Evolutionary conservation across 2,329 filamentous ascomycete species (phyloP).

Genomic region (Sarocladiaceae sp.): DNA sequence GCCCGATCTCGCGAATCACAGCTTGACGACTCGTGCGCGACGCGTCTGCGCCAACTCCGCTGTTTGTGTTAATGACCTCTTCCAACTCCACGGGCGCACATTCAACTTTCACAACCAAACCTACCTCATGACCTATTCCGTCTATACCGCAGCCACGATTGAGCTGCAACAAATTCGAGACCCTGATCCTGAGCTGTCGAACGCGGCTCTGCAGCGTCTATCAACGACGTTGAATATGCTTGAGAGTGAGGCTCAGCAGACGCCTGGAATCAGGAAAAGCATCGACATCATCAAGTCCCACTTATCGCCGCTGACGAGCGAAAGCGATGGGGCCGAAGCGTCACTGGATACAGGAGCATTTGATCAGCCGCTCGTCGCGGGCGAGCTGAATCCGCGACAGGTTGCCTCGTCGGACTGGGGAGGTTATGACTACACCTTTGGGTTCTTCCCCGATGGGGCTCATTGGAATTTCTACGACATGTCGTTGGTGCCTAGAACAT

Average conservation of each 20-base stretch:
- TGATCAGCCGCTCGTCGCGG: too few species aligned
- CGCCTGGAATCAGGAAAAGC: conserved; percentile 13
- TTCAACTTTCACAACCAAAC: conserved; percentile 17
- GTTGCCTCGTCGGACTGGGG: neutral
- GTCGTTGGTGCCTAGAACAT: neutral
- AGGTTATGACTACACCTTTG: neutral
- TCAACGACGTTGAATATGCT: conserved; percentile 10
- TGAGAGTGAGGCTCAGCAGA: conserved; percentile 13
- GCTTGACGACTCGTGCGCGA: neutral
- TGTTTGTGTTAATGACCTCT: conserved; percentile 73
- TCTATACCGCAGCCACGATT: conserved; percentile 16
- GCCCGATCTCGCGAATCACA: neutral
- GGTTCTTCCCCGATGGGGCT: neutral
- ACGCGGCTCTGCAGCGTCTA: neutral
- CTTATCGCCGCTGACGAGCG: neutral
- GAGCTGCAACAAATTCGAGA: conserved; percentile 12
- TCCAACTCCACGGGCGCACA: conserved; percentile 13
- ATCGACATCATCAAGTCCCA: conserved; percentile 11
- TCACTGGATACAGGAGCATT: too few species aligned
- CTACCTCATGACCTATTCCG: conserved; percentile 19
- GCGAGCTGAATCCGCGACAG: neutral
- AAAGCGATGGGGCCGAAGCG: too few species aligned
- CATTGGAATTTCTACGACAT: neutral
- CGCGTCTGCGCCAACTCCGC: conserved; percentile 8
- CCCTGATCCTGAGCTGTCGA: neutral